Evolutionary conservation across 129 eudicot species (phyloP).

Genomic region (Lactuca saligna): DNA sequence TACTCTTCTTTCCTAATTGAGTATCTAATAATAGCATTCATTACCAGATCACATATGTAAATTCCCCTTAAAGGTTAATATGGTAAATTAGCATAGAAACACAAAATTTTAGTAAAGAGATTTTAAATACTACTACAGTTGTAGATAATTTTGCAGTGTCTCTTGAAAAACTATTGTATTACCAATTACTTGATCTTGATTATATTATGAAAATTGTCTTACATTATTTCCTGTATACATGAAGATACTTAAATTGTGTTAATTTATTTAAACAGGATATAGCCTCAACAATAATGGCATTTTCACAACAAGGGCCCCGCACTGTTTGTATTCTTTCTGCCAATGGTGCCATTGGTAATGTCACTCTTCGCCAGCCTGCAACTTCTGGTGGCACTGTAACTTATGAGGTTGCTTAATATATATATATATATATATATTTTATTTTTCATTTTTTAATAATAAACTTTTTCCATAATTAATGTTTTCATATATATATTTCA

Average conservation of each 20-base stretch:
- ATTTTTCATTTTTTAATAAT: background rate
- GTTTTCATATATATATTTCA: conserved; percentile 34
- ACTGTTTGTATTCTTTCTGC: conserved; percentile 92
- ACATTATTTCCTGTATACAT: background rate
- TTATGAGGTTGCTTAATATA: conserved; percentile 69
- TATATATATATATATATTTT: background rate
- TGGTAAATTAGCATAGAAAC: background rate
- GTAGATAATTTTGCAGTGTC: background rate
- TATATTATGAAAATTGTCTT: too few relatives aligned
- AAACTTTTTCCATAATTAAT: background rate
- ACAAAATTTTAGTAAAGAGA: too few relatives aligned
- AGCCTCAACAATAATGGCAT: conserved; percentile 72
- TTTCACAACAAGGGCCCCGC: conserved; percentile 94
- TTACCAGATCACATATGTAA: too few relatives aligned
- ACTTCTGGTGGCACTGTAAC: conserved; percentile 68
- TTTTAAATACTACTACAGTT: too few relatives aligned
- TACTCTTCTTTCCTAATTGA: too few relatives aligned
- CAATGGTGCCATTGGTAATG: conserved; percentile 78
- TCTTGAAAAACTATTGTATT: background rate
- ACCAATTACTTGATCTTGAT: background rate
- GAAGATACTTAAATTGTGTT: background rate
- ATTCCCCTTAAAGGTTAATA: background rate
- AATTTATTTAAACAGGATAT: conserved; percentile 58
- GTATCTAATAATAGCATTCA: too few relatives aligned
- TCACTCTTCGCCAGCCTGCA: conserved; percentile 86